A percentile compares a stretch with the other conserved stretches of the same genome.
phyloP scores from a whole-genome alignment of 2,329 filamentous ascomycete genomes.

The Trichoderma oligosporum region DNA sequence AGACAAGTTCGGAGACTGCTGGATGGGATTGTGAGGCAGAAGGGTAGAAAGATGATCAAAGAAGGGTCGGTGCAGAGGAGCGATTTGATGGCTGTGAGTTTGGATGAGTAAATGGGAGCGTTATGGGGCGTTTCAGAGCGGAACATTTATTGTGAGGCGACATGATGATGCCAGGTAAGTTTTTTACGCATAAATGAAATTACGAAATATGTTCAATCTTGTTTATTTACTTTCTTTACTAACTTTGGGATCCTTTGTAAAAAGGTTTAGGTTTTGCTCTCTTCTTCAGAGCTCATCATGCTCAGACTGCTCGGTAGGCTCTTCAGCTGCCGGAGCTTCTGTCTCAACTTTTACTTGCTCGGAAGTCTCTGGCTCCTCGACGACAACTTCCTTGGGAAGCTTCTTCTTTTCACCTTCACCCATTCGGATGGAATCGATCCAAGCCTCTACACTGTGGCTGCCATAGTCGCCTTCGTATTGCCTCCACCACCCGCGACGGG shows the following conservation, averaged over 20 bases:
- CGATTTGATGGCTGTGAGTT: slow-evolving; percentile 48
- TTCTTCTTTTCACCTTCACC: slow-evolving; percentile 79
- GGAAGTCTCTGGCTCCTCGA: slow-evolving; percentile 27
- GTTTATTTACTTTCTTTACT: slow-evolving; percentile 2
- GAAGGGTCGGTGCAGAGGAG: slow-evolving; percentile 51
- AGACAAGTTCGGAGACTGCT: slow-evolving; percentile 78
- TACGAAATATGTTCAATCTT: neutral
- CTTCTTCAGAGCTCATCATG: slow-evolving; percentile 50
- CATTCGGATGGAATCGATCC: slow-evolving; percentile 88
- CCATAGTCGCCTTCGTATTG: slow-evolving; percentile 63
- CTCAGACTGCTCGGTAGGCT: slow-evolving; percentile 30
- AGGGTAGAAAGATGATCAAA: slow-evolving; percentile 61
- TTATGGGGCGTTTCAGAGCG: neutral
- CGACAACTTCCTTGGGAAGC: slow-evolving; percentile 60
- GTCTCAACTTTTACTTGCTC: slow-evolving; percentile 19
- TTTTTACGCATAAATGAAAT: neutral
- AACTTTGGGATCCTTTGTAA: neutral
- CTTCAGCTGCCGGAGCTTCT: slow-evolving; percentile 28
- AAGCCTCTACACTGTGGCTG: slow-evolving; percentile 65
- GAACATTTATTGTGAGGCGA: neutral
- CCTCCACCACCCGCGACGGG: slow-evolving; percentile 81
- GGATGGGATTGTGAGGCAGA: slow-evolving; percentile 72
- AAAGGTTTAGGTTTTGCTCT: neutral
- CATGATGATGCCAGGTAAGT: slow-evolving; percentile 16
- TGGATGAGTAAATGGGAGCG: slow-evolving; percentile 40